Evolutionary conservation across 2,329 filamentous ascomycete species (phyloP).

Genomic region (Apiospora malaysiana): DNA sequence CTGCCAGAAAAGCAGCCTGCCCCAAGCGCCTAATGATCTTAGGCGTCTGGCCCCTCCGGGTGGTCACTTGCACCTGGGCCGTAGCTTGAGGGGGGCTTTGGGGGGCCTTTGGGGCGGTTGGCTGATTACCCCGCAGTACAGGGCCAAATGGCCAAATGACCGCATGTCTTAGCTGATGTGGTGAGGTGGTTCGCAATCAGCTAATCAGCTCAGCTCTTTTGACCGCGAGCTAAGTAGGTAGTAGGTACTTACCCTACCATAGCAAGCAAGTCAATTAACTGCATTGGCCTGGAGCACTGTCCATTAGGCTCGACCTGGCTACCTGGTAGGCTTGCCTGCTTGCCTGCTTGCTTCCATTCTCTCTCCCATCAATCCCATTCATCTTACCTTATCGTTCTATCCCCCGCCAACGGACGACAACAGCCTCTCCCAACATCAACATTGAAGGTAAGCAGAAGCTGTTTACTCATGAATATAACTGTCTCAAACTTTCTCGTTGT

Average conservation of each 20-base stretch:
- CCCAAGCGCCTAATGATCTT: neutral
- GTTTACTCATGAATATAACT: neutral
- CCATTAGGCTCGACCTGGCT: neutral
- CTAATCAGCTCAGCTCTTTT: slow-evolving; percentile 10
- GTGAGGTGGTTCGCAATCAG: neutral
- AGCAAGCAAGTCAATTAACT: neutral
- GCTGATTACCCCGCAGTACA: slow-evolving; percentile 10
- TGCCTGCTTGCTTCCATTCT: no score
- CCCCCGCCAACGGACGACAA: slow-evolving; percentile 4
- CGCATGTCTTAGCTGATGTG: neutral
- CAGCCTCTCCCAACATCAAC: neutral
- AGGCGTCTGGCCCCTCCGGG: neutral
- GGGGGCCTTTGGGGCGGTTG: neutral
- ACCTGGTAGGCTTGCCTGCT: neutral
- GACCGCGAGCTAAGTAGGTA: neutral
- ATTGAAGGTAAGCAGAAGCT: slow-evolving; percentile 7
- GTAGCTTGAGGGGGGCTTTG: neutral
- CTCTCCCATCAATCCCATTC: neutral
- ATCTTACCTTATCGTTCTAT: neutral
- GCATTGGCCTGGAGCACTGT: neutral
- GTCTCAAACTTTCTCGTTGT: slow-evolving; percentile 13
- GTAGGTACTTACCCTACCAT: no score
- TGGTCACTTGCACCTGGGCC: neutral
- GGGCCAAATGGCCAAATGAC: slow-evolving; percentile 15
- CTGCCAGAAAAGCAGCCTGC: neutral